Base-by-base conservation (phyloP, 768 basidiomycete species). In the Lactifluus piperatus region DNA sequence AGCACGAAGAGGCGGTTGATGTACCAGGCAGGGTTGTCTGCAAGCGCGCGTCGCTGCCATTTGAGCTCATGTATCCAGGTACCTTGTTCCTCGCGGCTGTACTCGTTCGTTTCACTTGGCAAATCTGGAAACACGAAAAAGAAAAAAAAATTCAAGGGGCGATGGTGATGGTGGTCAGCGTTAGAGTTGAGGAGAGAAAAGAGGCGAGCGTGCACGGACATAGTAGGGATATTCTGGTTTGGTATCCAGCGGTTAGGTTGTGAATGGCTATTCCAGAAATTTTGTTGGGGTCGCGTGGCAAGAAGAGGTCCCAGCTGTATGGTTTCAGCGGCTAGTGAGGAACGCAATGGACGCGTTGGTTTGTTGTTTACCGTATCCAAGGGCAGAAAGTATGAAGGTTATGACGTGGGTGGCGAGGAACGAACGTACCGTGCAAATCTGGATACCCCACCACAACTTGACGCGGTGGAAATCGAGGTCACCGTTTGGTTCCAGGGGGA, bases 371-470 rank as follows among this genome's bases (percentile, higher is more conserved):
- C 20, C 24, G 29, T 26, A 22, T 46, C 27, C 30, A 44, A 3
- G 3, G 29, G 16, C 43, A 43, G n/a, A n/a, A 18, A 27, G 5
- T n/a, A 41, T 9, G 13, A 2, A 16, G 1, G 27, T n/a, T 16
- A n/a, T 9, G 18, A 18, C 13, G 34, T 36, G 39, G 14, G 13
- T 13, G 41, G 24, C 16, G 18, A 32, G 20, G n/a, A 27, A 59
- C 62, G n/a, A 27, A 59, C 62, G 24, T 36, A 65, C 64, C 37
- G 41, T 27, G 24, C 50, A 59, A 5, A 30, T 18, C 2, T 43
- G 32, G 29, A 65, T 34, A 18, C 64, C 64, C 58, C 62, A 65
- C 54, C 54, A 64, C 2, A 44, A 26, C 52, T 54, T 56, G 51
- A 64, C 54, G n/a, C 51, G 57, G 37, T 43, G 54, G 7, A 65